These are phyloP conservation scores for Flaveria trinervia DNA, from an alignment of 129 eudicot genomes.

Conservation along the genomic window DNA sequence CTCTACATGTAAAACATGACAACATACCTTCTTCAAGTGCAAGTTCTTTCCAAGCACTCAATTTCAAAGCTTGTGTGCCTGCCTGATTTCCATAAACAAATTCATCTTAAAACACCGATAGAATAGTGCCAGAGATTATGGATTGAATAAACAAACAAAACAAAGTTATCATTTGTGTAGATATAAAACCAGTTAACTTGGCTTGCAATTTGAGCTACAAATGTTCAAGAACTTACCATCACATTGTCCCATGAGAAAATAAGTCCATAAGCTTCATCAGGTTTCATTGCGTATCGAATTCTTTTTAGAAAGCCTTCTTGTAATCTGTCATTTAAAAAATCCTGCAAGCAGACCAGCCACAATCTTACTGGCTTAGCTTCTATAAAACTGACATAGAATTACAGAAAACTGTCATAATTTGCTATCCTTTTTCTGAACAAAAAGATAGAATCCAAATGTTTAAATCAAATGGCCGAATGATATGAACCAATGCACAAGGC, in stretches of 20 bases:
- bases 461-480: background rate
- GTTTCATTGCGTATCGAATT: conserved; percentile 95
- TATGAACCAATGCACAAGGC: too few species aligned
- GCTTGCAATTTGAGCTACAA: background rate
- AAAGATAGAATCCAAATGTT: background rate
- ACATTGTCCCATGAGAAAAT: conserved; percentile 97
- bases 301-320: conserved; percentile 81
- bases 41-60: conserved; percentile 86
- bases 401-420: background rate
- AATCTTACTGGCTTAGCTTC: background rate
- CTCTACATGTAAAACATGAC: background rate
- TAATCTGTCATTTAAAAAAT: conserved; percentile 79
- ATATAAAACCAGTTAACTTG: background rate
- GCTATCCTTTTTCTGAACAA: background rate
- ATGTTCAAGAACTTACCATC: conserved; percentile 49
- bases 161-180: background rate
- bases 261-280: conserved; percentile 97
- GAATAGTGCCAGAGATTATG: too few species aligned
- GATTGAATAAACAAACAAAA: too few species aligned
- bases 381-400: background rate
- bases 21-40: conserved; percentile 72
- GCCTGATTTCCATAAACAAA: conserved; percentile 48
- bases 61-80: conserved; percentile 67
- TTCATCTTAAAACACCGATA: background rate
- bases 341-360: conserved; percentile 42